Base-by-base conservation (phyloP, 2,329 filamentous ascomycete species). In the Periglandula ipomoeae region DNA sequence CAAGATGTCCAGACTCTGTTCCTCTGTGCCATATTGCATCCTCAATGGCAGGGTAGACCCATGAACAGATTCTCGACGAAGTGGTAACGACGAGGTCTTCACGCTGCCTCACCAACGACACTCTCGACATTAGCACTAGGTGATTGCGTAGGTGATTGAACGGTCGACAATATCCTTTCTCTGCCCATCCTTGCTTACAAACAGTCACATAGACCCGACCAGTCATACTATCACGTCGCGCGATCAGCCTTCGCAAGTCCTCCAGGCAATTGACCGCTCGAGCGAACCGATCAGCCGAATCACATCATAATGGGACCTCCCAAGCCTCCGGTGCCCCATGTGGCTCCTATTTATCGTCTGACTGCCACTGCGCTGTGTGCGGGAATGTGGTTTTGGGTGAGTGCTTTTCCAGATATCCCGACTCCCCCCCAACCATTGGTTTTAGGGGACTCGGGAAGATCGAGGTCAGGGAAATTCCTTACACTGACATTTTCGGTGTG, bases 311-410 rank as follows among this genome's bases (percentile, higher is more conserved):
- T 62, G 56, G 64, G 65, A 10, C 65, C 64, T 35, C 65, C 65
- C 13, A 69, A 65, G 56, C 67, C 68, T 46, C 69, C 69, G 1
- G 61, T 69, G 58, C 72, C 75, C 55, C 74, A 75, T 56, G 75
- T 76, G 53, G 70, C 72, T 35, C 67, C 68, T 45, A 64, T 95
- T 56, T 95, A 97, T 75, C 82, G 88, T 65, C 85, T 91, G 68
- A 79, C 84, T 50, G 91, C 87, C 42, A 96, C 89, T 40, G 87
- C 84, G 53, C 76, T 98, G 54, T 87, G 89, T 58, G 93, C 93
- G 48, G 87, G 86, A 72, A 98, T 97, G 93, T 98, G 93, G 93
- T 97, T 98, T 73, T 98, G 93, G 69, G 90, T 97, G 80, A 64
- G 85, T 74, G 49, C 6, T 17, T 47, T 30, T 13, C 30, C 15